Evolutionary conservation across 208 protist species (phyloP).

Genomic region (Wallacemonas sp.): DNA sequence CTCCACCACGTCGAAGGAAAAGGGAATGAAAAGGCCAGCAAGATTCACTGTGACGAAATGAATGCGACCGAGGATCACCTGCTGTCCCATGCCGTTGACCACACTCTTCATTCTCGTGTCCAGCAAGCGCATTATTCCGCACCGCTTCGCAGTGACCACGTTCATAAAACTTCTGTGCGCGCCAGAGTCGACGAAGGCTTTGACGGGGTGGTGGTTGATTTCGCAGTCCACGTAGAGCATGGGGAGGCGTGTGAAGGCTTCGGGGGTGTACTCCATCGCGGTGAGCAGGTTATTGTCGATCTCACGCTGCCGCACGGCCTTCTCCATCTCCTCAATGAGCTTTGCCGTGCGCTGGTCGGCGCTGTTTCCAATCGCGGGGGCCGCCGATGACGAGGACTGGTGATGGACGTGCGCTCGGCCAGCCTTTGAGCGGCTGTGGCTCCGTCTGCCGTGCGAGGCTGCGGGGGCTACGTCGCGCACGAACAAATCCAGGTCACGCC

Average conservation of each 20-base stretch:
- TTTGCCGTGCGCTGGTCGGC: no score
- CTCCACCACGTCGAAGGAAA: constrained; percentile 91
- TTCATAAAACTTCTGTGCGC: constrained; percentile 89
- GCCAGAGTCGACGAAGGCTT: constrained; percentile 95
- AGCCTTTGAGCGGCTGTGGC: not conserved
- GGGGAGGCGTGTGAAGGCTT: constrained; percentile 83
- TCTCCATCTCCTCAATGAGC: constrained; percentile 88
- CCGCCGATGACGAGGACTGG: no score
- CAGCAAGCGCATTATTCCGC: constrained; percentile 86
- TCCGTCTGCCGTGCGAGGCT: no score
- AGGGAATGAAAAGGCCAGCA: constrained; percentile 69
- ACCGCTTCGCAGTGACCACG: constrained; percentile 74
- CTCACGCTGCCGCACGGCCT: constrained; percentile 67
- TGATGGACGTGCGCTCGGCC: not conserved
- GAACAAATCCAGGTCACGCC: not conserved
- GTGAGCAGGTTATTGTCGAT: constrained; percentile 84
- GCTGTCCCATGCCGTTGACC: constrained; percentile 89
- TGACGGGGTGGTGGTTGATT: constrained; percentile 91
- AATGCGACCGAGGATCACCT: constrained; percentile 91
- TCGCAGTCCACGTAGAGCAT: constrained; percentile 94
- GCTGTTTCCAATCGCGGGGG: no score
- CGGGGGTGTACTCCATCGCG: constrained; percentile 94
- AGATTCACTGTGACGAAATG: constrained; percentile 86
- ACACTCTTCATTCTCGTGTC: constrained; percentile 83
- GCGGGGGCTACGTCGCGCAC: not conserved